A percentile compares a stretch with the other conserved stretches of the same genome.
phyloP scores from a whole-genome alignment of 495 filamentous ascomycete species.

The Penicillium salamii region DNA sequence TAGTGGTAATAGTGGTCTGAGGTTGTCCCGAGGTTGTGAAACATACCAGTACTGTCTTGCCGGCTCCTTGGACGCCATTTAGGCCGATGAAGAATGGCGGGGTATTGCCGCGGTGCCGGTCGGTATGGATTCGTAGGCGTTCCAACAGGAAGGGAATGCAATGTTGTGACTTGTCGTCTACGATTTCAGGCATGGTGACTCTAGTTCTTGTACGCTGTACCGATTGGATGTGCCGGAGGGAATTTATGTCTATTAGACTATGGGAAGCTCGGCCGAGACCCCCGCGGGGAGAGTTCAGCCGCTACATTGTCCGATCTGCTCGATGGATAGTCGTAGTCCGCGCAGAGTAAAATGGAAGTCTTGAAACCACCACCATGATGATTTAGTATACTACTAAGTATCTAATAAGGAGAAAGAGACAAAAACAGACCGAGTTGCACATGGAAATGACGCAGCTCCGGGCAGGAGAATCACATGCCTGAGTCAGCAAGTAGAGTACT shows the following conservation, averaged over 20 bases:
- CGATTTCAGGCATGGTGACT: constrained; percentile 57
- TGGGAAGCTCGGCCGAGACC: constrained; percentile 6
- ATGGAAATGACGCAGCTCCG: constrained; percentile 31
- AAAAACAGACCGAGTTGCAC: constrained; percentile 1
- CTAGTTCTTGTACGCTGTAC: too few relatives aligned
- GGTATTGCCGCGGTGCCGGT: constrained; percentile 34
- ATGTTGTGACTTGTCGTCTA: constrained; percentile 84
- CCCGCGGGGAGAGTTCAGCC: constrained; percentile 5
- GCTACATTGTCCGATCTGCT: neutral
- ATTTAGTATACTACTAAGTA: too few relatives aligned
- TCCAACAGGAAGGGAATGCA: constrained; percentile 83
- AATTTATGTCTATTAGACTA: too few relatives aligned
- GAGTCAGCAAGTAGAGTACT: constrained; percentile 31
- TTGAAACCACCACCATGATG: too few relatives aligned
- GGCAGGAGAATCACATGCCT: constrained; percentile 37
- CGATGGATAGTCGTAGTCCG: too few relatives aligned
- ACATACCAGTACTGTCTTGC: constrained; percentile 82
- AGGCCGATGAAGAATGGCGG: constrained; percentile 60
- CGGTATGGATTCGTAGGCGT: constrained; percentile 53
- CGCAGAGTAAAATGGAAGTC: too few relatives aligned
- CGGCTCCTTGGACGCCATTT: constrained; percentile 76
- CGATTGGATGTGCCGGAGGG: too few relatives aligned
- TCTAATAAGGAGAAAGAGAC: too few relatives aligned
- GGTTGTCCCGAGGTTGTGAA: too few relatives aligned
- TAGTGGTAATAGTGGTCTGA: neutral